Evolutionary conservation across 768 basidiomycete genomes (phyloP), one percentile per base, ranked within the genome.

Genomic region (button mushroom (Agaricus bisporus)): DNA sequence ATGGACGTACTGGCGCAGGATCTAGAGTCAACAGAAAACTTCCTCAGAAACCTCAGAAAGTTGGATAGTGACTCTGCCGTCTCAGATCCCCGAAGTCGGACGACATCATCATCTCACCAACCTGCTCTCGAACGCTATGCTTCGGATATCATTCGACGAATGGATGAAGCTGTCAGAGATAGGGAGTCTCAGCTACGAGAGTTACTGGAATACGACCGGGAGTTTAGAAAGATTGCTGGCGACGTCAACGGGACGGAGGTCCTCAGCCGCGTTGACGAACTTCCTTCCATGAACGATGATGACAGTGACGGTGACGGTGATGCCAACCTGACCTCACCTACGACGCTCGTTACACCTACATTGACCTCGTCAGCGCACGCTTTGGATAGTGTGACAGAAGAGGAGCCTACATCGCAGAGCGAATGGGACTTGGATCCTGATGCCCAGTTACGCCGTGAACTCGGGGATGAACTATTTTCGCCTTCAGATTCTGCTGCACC

Each of bases 141-240:
- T 5, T 82, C 85, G 15, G 81, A 87, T 58, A 75, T 91, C 56
- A 88, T 95, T 60, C 79, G 89, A 36, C 77, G 79, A 35, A 77
- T 93, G 56, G 86, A 91, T 66, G 85, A 87, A 52, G 79, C 83
- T 11, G 79, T 81, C 35, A 81, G 83, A 44, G 85, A 90, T 60
- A 80, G 91, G 53, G 91, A 94, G 65, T 78, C 75, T 2, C 91
- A 94, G 68, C 80, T 91, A 4, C 84, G 91, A 48, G 88, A 84
- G 62, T 68, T 94, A 49, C 70, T 85, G 35, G 87, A 84, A 58
- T 86, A 78, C 63, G 91, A 93, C 62, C 79, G 89, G 49, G 86
- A 92, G 67, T 82, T 94, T 62, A 77, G 80, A 59, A 82, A 82
- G 64, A 87, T 91, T 59, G 81, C 83, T 1, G 81, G 79, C 4